A percentile compares a stretch with the other conserved stretches of the same genome.
Conservation (phyloP, 768 basidiomycete species). For the Clitopilus passeckerianus region DNA sequence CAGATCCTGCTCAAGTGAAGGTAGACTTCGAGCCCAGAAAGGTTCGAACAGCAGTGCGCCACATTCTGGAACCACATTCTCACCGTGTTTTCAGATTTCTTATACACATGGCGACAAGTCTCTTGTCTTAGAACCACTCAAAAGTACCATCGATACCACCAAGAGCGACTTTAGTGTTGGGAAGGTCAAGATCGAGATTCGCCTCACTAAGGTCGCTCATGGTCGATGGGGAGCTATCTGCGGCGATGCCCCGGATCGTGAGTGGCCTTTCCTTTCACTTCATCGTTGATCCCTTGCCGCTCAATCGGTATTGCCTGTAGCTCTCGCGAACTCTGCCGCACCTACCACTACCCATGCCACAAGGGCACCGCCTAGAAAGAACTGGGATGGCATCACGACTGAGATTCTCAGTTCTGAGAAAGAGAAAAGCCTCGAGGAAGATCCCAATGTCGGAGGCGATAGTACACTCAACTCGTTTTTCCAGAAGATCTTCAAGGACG, state of each 20-base stretch:
- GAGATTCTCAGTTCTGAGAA: slow-evolving; percentile 65
- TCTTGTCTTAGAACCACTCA: slow-evolving; percentile 75
- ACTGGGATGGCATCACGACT: slow-evolving; percentile 86
- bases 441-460: slow-evolving; percentile 90
- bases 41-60: slow-evolving; percentile 29
- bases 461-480: slow-evolving; percentile 83
- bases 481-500: slow-evolving; percentile 85
- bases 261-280: slow-evolving; percentile 19
- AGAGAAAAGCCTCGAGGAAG: slow-evolving; percentile 64
- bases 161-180: slow-evolving; percentile 64
- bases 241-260: slow-evolving; percentile 75
- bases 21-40: slow-evolving; percentile 62
- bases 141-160: slow-evolving; percentile 70
- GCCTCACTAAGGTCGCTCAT: slow-evolving; percentile 58
- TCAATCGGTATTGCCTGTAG: slow-evolving; percentile 11
- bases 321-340: slow-evolving; percentile 24
- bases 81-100: slow-evolving; percentile 31
- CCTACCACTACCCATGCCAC: slow-evolving; percentile 27
- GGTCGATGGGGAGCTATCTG: slow-evolving; percentile 75
- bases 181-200: slow-evolving; percentile 86
- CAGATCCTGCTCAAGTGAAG: slow-evolving; percentile 56
- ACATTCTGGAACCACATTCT: neutral
- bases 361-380: slow-evolving; percentile 45
- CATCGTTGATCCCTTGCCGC: neutral
- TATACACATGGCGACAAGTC: slow-evolving; percentile 68